Evolutionary conservation across 345 rosid genomes (phyloP).

Genomic region (Dimocarpus longan): DNA sequence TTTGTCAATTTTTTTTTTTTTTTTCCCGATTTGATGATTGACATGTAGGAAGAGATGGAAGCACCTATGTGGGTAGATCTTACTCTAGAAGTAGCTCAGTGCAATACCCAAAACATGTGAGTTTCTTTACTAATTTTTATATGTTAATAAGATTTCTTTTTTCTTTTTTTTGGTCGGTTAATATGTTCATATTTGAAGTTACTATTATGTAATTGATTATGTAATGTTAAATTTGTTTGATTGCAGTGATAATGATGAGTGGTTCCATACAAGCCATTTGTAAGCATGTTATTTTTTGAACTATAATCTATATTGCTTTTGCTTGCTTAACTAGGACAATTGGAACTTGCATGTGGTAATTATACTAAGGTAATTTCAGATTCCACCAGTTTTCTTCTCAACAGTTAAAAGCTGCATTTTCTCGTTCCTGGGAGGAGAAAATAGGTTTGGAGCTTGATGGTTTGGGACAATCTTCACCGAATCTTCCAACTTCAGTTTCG

Average conservation of each 20-base stretch:
- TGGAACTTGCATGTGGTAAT: background rate
- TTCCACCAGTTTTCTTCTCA: constrained; percentile 56
- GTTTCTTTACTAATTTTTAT: constrained; percentile 9
- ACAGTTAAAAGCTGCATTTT: constrained; percentile 49
- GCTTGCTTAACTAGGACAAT: background rate
- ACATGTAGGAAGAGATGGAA: constrained; percentile 44
- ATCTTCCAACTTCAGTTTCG: constrained; percentile 54
- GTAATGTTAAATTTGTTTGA: constrained; percentile 1
- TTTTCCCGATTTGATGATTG: background rate
- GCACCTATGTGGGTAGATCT: constrained; percentile 55
- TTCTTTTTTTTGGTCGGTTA: background rate
- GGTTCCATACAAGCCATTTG: constrained; percentile 56
- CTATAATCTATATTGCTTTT: background rate
- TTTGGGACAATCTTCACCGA: constrained; percentile 36
- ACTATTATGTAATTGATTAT: background rate
- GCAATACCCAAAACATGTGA: constrained; percentile 31
- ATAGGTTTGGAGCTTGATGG: constrained; percentile 26
- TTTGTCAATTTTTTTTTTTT: background rate
- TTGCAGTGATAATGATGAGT: constrained; percentile 51
- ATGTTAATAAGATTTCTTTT: background rate
- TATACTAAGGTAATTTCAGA: constrained; percentile 35
- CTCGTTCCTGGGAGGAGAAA: constrained; percentile 32
- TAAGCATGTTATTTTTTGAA: constrained; percentile 34
- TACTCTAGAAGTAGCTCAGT: constrained; percentile 28
- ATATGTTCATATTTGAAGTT: background rate